Evolutionary conservation across 2,329 filamentous ascomycete species (phyloP), one percentile per base, ranked within the genome.

Genomic region (Fusarium metavorans): DNA sequence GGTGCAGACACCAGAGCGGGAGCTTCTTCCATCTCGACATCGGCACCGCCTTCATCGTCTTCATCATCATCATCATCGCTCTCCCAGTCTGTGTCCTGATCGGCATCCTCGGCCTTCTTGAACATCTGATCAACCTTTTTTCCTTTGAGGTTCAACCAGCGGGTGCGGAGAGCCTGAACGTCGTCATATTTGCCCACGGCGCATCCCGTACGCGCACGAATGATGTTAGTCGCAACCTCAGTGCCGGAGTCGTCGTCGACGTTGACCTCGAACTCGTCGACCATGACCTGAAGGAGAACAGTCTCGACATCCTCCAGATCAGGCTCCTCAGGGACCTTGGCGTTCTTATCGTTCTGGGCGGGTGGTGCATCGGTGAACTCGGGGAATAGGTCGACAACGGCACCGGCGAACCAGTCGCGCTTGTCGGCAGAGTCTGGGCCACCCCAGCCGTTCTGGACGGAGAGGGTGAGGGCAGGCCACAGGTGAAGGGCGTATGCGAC

Each of bases 341-440:
- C 76, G 60, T 73, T 77, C 57, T 74, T 79, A 56, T 37, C 56
- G 11, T 39, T 32, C 37, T 63, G 35, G 30, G 59, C n/a, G 45
- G 76, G 73, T 54, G 79, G 76, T 11, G 80, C 74, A 64, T 85
- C 83, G 66, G 85, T 84, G 75, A 98, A 90, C 75, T 95, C 89
- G 25, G 87, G 86, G 77, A 98, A 93, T 72, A 98, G 90, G 30
- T 98, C 94, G 68, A 92, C 93, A 63, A 98, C 88, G 50, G 93
- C 94, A 73, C 95, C 95, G 61, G 94, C 96, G 79, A 99, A 94
- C 96, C 95, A 98, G 88, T 98, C 96, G 79, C 96, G 93, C 87
- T 98, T 98, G 84, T 97, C 95, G 70, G 88, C 83, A 25, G 92
- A 93, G 80, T 95, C 92, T 45, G 94, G 91, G 3, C 96, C 97